These are phyloP conservation scores for Trichoderma sp. DNA, from an alignment of 2,329 filamentous ascomycete species.

Conservation along the genomic window DNA sequence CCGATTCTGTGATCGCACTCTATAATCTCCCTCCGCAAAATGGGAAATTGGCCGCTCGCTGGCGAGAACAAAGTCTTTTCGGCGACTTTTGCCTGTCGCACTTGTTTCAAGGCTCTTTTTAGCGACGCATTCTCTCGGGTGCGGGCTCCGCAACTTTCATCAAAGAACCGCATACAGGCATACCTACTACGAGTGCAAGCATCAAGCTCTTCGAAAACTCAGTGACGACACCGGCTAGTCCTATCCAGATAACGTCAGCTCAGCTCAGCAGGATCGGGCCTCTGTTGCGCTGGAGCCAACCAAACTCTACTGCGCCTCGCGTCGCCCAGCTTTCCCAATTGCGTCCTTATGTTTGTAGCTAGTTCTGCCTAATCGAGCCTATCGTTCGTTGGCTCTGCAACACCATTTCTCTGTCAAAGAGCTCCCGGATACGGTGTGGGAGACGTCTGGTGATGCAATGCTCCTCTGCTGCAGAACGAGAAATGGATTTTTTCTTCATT, in stretches of 20 bases:
- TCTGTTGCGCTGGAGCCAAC: neutral
- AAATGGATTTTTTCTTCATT: neutral
- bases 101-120: neutral
- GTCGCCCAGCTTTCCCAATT: neutral
- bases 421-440: neutral
- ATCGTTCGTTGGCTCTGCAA: neutral
- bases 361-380: neutral
- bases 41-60: neutral
- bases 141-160: neutral
- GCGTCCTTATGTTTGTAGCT: neutral
- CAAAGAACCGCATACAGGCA: neutral
- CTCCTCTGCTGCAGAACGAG: neutral
- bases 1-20: neutral
- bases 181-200: neutral
- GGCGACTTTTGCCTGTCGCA: neutral
- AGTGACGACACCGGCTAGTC: neutral
- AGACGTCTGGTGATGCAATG: neutral
- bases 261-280: conserved; percentile 14
- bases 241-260: conserved; percentile 8
- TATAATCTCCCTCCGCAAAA: neutral
- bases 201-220: neutral
- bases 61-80: neutral
- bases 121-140: neutral
- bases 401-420: neutral
- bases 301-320: neutral